phyloP scores from a whole-genome alignment of 2,329 filamentous ascomycete genomes.

The Sarocladium oryzae region DNA sequence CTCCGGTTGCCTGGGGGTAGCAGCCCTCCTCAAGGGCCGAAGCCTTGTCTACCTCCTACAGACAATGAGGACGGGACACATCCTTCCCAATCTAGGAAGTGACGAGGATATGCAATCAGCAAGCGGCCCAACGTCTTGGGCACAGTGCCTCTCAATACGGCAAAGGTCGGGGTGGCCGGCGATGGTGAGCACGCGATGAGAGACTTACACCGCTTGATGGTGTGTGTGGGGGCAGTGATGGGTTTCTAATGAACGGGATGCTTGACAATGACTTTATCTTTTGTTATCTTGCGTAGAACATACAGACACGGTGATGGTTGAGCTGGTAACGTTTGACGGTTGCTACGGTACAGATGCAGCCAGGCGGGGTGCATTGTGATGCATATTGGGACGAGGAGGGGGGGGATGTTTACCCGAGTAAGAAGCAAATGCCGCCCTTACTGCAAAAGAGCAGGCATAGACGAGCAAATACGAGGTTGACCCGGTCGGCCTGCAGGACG shows the following conservation, averaged over 20 bases:
- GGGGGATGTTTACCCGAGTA: neutral
- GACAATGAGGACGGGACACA: too few species aligned
- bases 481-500: too few species aligned
- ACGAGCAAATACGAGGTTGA: slow-evolving; percentile 4
- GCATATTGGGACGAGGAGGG: neutral
- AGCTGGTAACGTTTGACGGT: too few species aligned
- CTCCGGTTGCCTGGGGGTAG: too few species aligned
- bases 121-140: slow-evolving; percentile 2
- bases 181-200: neutral
- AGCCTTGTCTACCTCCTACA: too few species aligned
- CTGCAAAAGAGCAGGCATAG: too few species aligned
- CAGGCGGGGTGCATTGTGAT: too few species aligned
- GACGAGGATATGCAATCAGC: neutral
- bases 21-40: too few species aligned
- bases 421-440: neutral
- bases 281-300: too few species aligned
- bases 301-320: too few species aligned
- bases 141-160: neutral
- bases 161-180: neutral
- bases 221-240: neutral
- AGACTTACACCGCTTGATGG: neutral
- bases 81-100: neutral
- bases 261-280: neutral
- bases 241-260: neutral
- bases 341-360: too few species aligned